phyloP scores from a whole-genome alignment of 805 yeast species.

The Schwanniomyces sp. region DNA sequence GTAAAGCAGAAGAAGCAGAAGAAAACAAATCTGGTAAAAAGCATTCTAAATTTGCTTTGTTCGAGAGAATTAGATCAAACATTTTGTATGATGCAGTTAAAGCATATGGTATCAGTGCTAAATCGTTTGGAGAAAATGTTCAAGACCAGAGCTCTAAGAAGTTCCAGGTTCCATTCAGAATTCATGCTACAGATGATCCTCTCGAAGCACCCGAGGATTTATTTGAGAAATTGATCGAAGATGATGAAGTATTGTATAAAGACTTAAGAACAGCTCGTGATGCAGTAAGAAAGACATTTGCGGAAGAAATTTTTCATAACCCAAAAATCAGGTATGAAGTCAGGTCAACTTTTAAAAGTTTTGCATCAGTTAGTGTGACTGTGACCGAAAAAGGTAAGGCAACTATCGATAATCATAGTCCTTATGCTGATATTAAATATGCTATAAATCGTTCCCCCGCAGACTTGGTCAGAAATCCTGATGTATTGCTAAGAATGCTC shows the following conservation, averaged over 20 bases:
- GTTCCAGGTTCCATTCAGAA: conserved; percentile 48
- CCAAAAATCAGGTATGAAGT: conserved; percentile 75
- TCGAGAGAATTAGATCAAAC: conserved; percentile 67
- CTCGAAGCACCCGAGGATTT: conserved; percentile 59
- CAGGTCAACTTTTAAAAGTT: conserved; percentile 59
- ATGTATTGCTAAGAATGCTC: conserved; percentile 81
- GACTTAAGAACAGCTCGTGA: conserved; percentile 62
- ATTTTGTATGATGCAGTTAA: conserved; percentile 63
- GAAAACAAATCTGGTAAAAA: conserved; percentile 35
- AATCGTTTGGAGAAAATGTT: conserved; percentile 80
- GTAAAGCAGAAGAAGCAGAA: conserved; percentile 34
- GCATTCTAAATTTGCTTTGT: conserved; percentile 61
- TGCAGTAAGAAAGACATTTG: conserved; percentile 71
- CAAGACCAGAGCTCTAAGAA: conserved; percentile 54
- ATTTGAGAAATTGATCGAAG: conserved; percentile 46
- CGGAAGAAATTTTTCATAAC: conserved; percentile 78
- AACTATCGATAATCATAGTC: conserved; percentile 75
- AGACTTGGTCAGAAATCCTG: conserved; percentile 77
- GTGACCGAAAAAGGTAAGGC: conserved; percentile 73
- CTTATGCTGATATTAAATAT: conserved; percentile 88
- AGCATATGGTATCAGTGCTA: conserved; percentile 76
- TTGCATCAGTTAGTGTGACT: conserved; percentile 68
- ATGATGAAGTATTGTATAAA: conserved; percentile 51
- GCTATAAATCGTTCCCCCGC: conserved; percentile 77
- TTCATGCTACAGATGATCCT: conserved; percentile 73